A percentile compares a stretch with the other conserved stretches of the same genome.
Conservation (phyloP, 2,329 filamentous ascomycete genomes). For the Claviceps spartinae region DNA sequence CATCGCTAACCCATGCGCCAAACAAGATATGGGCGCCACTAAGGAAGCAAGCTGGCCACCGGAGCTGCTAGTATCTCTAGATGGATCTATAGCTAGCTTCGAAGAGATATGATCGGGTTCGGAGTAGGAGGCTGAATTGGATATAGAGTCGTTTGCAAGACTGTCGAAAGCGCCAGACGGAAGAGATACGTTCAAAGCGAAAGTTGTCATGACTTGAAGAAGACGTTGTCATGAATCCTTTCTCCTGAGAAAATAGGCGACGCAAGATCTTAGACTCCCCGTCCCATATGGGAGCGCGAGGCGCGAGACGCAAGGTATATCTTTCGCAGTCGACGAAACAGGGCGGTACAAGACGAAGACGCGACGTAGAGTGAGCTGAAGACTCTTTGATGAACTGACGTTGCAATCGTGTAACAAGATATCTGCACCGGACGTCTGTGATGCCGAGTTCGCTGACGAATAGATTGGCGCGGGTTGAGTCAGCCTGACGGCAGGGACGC, state of each 20-base stretch:
- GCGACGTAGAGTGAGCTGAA: neutral
- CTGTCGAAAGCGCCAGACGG: constrained; percentile 24
- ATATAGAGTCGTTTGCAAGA: constrained; percentile 11
- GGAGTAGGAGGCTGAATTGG: constrained; percentile 2
- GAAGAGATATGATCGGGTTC: constrained; percentile 1
- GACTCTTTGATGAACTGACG: neutral
- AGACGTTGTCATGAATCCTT: neutral
- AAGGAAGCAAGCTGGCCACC: neutral
- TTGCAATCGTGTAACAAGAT: neutral
- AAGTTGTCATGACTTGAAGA: constrained; percentile 22
- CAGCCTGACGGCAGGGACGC: neutral
- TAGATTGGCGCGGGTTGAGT: neutral
- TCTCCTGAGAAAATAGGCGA: neutral
- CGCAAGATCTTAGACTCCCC: neutral
- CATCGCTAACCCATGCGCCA: neutral
- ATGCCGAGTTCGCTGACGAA: constrained; percentile 1
- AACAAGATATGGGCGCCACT: neutral
- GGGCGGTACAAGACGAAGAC: neutral
- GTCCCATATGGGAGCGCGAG: constrained; percentile 2
- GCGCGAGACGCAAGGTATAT: neutral
- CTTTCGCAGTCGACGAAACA: neutral
- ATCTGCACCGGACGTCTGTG: constrained; percentile 1
- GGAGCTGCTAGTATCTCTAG: neutral
- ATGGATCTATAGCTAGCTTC: neutral
- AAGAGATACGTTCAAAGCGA: constrained; percentile 29